These are phyloP conservation scores for Emmonsiellopsis sp. DNA, from an alignment of 2,329 filamentous ascomycete genomes.

Conservation along the genomic window DNA sequence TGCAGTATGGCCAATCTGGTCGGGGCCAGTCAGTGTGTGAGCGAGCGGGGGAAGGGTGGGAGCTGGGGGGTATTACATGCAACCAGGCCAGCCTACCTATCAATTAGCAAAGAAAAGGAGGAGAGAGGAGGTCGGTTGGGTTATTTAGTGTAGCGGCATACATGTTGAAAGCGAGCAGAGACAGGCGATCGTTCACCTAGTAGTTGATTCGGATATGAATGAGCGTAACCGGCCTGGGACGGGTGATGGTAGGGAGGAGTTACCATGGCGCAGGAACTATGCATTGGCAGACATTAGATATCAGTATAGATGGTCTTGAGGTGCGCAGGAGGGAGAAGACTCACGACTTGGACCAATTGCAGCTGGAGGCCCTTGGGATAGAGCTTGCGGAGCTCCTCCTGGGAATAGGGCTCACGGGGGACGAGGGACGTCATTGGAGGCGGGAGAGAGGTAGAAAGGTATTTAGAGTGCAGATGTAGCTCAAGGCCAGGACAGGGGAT, in stretches of 20 bases:
- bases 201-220: neutral
- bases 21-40: conserved; percentile 9
- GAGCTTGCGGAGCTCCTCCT: conserved; percentile 68
- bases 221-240: neutral
- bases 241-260: conserved; percentile 1
- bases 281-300: neutral
- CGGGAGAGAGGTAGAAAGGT: neutral
- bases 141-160: conserved; percentile 18
- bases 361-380: conserved; percentile 76
- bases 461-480: neutral
- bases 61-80: conserved; percentile 30
- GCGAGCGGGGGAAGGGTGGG: neutral
- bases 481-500: neutral
- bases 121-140: neutral
- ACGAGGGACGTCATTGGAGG: conserved; percentile 64
- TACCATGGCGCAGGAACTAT: conserved; percentile 62
- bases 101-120: conserved; percentile 12
- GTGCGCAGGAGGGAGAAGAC: conserved; percentile 15
- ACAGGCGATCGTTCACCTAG: conserved; percentile 71
- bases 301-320: neutral
- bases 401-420: conserved; percentile 66
- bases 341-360: conserved; percentile 76
- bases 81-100: conserved; percentile 38
- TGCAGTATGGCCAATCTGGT: conserved; percentile 82
- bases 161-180: conserved; percentile 76